Conservation (phyloP, 257 asterid species). For the Jasminum sambac region DNA sequence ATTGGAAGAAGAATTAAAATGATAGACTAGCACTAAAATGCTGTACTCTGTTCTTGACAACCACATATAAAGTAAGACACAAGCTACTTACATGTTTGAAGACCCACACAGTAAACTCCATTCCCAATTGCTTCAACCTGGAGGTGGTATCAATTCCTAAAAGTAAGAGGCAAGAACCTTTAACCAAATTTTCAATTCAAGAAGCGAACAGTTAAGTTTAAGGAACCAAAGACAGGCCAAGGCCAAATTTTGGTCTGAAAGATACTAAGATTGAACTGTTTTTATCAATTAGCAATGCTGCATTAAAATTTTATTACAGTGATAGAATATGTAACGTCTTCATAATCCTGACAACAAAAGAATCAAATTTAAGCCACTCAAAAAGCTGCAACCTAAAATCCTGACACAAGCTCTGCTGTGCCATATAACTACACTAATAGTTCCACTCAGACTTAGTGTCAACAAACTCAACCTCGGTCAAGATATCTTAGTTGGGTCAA, state of each 20-base stretch:
- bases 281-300: constrained; percentile 5
- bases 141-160: constrained; percentile 82
- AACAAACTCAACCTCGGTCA: too few relatives aligned
- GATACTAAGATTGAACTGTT: constrained; percentile 1
- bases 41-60: constrained; percentile 1
- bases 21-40: constrained; percentile 4
- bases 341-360: constrained; percentile 12
- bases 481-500: too few relatives aligned
- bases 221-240: constrained; percentile 19
- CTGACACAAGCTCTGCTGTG: background rate
- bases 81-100: constrained; percentile 84
- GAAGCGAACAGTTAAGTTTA: constrained; percentile 15
- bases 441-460: background rate
- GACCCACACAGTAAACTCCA: constrained; percentile 99
- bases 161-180: constrained; percentile 26
- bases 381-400: constrained; percentile 1
- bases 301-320: background rate
- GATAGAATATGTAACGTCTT: background rate
- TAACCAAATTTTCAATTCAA: constrained; percentile 15
- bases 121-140: constrained; percentile 94
- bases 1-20: constrained; percentile 6
- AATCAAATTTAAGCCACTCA: constrained; percentile 10
- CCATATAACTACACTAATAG: constrained; percentile 4
- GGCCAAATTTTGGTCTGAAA: constrained; percentile 14
- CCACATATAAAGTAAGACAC: background rate